Base-by-base conservation (phyloP, 73 alveolate genomes). In the Paramecium sonneborni region DNA sequence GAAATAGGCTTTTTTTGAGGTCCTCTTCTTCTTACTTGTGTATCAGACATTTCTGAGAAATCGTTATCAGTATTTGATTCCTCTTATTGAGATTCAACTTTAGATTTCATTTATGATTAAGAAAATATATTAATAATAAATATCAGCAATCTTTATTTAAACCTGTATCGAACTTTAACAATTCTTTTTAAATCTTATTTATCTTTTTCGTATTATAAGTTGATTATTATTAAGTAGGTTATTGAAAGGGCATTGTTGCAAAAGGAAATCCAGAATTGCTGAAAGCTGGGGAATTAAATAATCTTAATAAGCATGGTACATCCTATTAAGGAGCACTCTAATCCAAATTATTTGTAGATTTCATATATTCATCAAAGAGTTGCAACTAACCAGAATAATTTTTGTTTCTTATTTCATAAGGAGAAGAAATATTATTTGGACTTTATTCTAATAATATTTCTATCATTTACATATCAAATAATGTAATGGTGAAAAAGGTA, bases 41-140 rank as follows among this genome's bases (percentile, higher is more conserved):
- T 30, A 44, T 79, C 90, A 41, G 90, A 79, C 74, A 79, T 43
- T 23, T 79, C 90, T 2, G 90, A 79, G 56, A 79, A 79, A 11
- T 79, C 90, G 41, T 79, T 79, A 4, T 79, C 90, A 1, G 90
- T 79, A 24, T 39, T 79, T 2, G 69, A 39, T 79, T 79, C 90
- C 23, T 79, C 41, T 24, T 79, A 79, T 44, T 79, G 35, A 43
- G 87, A 34, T 11, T 43, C 55, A 18, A 52, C 34, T 18, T 52
- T 52, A 18, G 68, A 52, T 79, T 79, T 79, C 86, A 72, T 79
- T 79, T 43, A 46, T 35, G 34, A 23, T 28, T 74, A 39, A 37
- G 56, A 74, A 37, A 37, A 37, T 74, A 37, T 74, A 37, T 37
- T 37, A 74, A 28, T 32, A 74, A 37, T 74, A 4, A 34, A 74